These are phyloP conservation scores for Clonostachys byssicola DNA, from an alignment of 2,329 filamentous ascomycete genomes.

Conservation along the genomic window DNA sequence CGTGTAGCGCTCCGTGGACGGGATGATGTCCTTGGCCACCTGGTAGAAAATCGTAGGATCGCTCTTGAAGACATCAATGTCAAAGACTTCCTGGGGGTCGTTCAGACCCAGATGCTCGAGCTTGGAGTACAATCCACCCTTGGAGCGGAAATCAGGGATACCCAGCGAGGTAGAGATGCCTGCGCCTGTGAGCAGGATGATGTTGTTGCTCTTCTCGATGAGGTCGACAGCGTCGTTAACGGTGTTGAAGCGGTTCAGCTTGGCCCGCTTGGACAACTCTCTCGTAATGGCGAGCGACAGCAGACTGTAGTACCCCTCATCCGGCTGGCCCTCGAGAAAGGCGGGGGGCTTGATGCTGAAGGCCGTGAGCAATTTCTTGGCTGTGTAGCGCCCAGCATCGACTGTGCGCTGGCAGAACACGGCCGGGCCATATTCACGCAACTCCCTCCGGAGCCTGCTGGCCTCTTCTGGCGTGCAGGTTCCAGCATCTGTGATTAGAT, in stretches of 20 bases:
- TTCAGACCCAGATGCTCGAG: conserved; percentile 71
- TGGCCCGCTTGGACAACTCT: conserved; percentile 77
- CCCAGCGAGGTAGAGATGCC: conserved; percentile 96
- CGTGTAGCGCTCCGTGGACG: conserved; percentile 73
- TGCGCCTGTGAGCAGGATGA: conserved; percentile 90
- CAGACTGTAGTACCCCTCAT: conserved; percentile 71
- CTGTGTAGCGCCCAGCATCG: conserved; percentile 63
- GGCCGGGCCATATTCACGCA: conserved; percentile 73
- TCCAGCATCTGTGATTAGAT: conserved; percentile 30
- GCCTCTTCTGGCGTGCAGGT: conserved; percentile 67
- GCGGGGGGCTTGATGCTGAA: conserved; percentile 73
- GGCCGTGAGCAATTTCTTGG: conserved; percentile 80
- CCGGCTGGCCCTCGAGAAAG: conserved; percentile 64
- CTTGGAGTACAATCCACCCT: conserved; percentile 86
- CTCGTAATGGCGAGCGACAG: conserved; percentile 74
- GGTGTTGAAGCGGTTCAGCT: conserved; percentile 75
- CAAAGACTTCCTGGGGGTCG: conserved; percentile 94
- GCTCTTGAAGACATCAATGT: conserved; percentile 80
- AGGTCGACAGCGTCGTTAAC: conserved; percentile 83
- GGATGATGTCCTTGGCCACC: conserved; percentile 86
- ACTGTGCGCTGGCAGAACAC: conserved; percentile 73
- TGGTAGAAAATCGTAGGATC: conserved; percentile 90
- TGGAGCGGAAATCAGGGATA: conserved; percentile 95
- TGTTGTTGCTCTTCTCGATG: conserved; percentile 70
- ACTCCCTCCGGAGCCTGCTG: conserved; percentile 60